Conservation (phyloP, 495 filamentous ascomycete species). For the Trichoderma virens region DNA sequence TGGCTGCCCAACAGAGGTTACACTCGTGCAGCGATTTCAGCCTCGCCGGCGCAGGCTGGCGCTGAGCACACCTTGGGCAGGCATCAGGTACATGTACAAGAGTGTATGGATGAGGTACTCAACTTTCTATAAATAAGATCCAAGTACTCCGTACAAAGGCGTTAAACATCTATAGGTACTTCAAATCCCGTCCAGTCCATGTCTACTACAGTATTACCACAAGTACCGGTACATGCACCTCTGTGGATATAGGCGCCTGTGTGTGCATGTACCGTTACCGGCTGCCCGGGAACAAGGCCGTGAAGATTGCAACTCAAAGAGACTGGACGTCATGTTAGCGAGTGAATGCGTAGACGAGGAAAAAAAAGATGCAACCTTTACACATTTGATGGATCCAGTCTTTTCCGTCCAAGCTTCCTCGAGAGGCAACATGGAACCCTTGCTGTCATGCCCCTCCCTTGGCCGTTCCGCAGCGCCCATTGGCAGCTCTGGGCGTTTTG, state of each 20-base stretch:
- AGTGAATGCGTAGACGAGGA: no score
- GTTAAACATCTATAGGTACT: no score
- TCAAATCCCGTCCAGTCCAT: no score
- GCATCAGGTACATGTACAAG: neutral
- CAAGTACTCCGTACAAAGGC: no score
- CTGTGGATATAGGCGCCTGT: no score
- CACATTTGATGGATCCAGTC: neutral
- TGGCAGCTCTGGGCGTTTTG: no score
- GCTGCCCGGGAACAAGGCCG: no score
- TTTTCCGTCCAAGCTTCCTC: neutral
- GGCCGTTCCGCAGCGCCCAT: neutral
- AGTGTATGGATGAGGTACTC: neutral
- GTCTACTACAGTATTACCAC: no score
- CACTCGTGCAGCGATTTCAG: neutral
- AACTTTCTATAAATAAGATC: no score
- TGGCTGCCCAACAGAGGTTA: neutral
- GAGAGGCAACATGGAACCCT: neutral
- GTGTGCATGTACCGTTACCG: no score
- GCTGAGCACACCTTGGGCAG: neutral
- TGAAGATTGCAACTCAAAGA: no score
- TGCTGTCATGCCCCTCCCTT: neutral
- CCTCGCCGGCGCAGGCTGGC: conserved; percentile 4
- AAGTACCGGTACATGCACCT: no score
- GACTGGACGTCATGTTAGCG: neutral
- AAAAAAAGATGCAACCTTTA: neutral